Conservation (phyloP, 768 basidiomycete species). For the Gymnopilus junonius region DNA sequence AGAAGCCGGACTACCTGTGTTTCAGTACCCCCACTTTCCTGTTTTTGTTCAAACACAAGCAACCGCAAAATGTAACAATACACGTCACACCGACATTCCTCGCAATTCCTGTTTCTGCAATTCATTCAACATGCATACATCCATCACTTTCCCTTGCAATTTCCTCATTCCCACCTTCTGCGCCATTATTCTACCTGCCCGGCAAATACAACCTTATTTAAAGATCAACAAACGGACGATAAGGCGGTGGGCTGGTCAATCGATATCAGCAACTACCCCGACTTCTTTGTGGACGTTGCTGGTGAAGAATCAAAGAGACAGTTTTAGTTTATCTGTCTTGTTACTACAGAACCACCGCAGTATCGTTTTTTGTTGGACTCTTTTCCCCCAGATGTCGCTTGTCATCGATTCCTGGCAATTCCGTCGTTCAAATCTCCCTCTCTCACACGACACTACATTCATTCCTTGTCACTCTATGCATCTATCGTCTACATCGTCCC, state of each 20-base stretch:
- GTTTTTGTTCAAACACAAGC: slow-evolving; percentile 56
- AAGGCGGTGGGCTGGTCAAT: slow-evolving; percentile 32
- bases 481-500: slow-evolving; percentile 55
- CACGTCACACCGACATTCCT: slow-evolving; percentile 64
- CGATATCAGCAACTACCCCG: slow-evolving; percentile 24
- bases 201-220: slow-evolving; percentile 53
- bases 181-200: slow-evolving; percentile 47
- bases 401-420: slow-evolving; percentile 19
- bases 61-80: slow-evolving; percentile 85
- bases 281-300: slow-evolving; percentile 26
- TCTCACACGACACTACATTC: slow-evolving; percentile 44
- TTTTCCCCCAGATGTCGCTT: slow-evolving; percentile 22
- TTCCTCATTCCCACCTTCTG: slow-evolving; percentile 49
- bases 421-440: slow-evolving; percentile 45
- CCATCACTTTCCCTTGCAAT: slow-evolving; percentile 71
- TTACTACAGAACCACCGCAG: slow-evolving; percentile 30
- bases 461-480: slow-evolving; percentile 60
- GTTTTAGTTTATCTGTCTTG: slow-evolving; percentile 40
- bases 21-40: slow-evolving; percentile 44
- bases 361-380: slow-evolving; percentile 33
- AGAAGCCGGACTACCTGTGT: slow-evolving; percentile 35
- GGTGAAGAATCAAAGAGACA: slow-evolving; percentile 35
- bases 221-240: slow-evolving; percentile 32
- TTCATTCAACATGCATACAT: slow-evolving; percentile 70
- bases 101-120: slow-evolving; percentile 67